These are phyloP conservation scores for Pyrenochaeta sp. DNA, from an alignment of 2,329 filamentous ascomycete species.

Conservation along the genomic window DNA sequence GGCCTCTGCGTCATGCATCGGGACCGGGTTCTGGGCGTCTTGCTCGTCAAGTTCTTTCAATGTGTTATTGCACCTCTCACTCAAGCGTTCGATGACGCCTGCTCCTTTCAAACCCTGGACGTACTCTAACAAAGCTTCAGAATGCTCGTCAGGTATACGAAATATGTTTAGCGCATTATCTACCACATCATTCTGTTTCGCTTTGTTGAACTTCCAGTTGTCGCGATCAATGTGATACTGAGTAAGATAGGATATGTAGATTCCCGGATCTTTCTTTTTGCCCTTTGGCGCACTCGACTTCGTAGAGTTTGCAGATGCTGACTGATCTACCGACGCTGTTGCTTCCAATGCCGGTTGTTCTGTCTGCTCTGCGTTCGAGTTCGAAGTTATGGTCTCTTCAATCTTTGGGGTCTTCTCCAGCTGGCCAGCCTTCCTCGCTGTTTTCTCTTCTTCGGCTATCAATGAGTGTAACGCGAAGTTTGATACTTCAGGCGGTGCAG, in stretches of 20 bases:
- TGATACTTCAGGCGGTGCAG: constrained; percentile 31
- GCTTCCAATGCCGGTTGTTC: constrained; percentile 7
- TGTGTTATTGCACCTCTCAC: constrained; percentile 70
- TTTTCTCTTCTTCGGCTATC: constrained; percentile 20
- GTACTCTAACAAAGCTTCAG: constrained; percentile 77
- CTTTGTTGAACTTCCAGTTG: constrained; percentile 97
- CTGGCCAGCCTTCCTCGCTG: constrained; percentile 21
- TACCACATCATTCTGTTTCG: constrained; percentile 83
- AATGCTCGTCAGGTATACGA: constrained; percentile 74
- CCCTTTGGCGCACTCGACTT: constrained; percentile 18
- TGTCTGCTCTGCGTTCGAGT: neutral
- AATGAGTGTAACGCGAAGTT: constrained; percentile 36
- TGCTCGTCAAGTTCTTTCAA: constrained; percentile 61
- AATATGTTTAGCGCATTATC: constrained; percentile 80
- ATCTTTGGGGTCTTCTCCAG: constrained; percentile 25
- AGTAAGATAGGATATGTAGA: constrained; percentile 78
- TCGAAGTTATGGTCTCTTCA: constrained; percentile 7
- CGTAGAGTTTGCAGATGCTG: constrained; percentile 1
- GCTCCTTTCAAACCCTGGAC: constrained; percentile 80
- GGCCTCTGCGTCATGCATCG: constrained; percentile 46
- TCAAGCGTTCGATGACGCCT: constrained; percentile 71
- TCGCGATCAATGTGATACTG: constrained; percentile 75
- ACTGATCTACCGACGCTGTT: neutral
- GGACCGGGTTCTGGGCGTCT: constrained; percentile 26
- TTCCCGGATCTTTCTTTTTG: constrained; percentile 62